These are phyloP conservation scores for Ogataea salicorniae DNA, from an alignment of 805 yeast genomes.

Conservation along the genomic window DNA sequence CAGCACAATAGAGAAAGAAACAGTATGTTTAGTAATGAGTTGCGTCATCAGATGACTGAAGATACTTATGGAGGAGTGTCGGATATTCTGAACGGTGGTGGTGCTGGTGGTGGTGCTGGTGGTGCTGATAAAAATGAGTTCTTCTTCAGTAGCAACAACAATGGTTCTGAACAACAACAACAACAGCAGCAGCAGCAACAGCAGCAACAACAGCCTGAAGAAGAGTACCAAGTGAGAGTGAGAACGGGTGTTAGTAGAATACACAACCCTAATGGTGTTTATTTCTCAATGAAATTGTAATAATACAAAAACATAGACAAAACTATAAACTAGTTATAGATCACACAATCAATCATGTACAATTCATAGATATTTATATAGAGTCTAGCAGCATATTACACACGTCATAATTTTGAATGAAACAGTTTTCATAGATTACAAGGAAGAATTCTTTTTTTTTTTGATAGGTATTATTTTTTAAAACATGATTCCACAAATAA, in stretches of 20 bases:
- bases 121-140: neutral
- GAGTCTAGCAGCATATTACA: too few species aligned
- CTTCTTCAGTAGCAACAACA: constrained; percentile 1
- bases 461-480: too few species aligned
- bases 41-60: constrained; percentile 24
- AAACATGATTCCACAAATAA: too few species aligned
- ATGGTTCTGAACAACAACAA: constrained; percentile 15
- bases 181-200: constrained; percentile 5
- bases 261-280: constrained; percentile 37
- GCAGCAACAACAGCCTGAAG: constrained; percentile 13
- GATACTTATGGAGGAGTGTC: neutral
- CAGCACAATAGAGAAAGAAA: constrained; percentile 3
- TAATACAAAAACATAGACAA: neutral
- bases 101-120: neutral
- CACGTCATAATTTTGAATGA: too few species aligned
- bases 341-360: too few species aligned
- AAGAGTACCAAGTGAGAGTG: constrained; percentile 38
- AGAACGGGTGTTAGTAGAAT: constrained; percentile 36
- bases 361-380: too few species aligned
- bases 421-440: too few species aligned
- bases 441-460: too few species aligned
- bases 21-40: constrained; percentile 17
- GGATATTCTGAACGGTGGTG: neutral
- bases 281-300: constrained; percentile 22
- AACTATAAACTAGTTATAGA: too few species aligned